phyloP scores from a whole-genome alignment of 306 rosid genomes.

The Vachellia pachyceras region DNA sequence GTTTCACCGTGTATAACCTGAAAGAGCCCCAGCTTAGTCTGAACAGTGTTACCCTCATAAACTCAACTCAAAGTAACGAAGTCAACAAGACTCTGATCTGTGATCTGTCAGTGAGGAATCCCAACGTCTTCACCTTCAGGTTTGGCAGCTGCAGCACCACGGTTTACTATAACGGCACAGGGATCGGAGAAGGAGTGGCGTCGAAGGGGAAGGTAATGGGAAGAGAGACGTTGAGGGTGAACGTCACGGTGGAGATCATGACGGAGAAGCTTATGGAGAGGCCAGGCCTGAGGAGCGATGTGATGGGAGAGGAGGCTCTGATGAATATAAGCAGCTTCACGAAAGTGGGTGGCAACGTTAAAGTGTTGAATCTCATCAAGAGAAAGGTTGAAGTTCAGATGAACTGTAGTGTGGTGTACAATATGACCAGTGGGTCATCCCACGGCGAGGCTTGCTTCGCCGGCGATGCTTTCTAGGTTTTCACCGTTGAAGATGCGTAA shows the following conservation, averaged over 20 bases:
- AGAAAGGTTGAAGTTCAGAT: conserved; percentile 35
- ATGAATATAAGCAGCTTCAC: conserved; percentile 47
- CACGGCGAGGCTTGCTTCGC: conserved; percentile 24
- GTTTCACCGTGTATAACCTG: conserved; percentile 53
- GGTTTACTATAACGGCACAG: conserved; percentile 30
- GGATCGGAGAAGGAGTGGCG: conserved; percentile 25
- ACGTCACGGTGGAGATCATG: conserved; percentile 36
- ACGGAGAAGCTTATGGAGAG: not conserved
- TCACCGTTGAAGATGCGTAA: not conserved
- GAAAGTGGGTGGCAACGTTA: conserved; percentile 38
- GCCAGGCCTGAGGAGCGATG: not conserved
- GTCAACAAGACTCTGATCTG: conserved; percentile 23
- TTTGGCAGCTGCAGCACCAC: conserved; percentile 16
- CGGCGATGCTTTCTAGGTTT: conserved; percentile 30
- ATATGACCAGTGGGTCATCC: not conserved
- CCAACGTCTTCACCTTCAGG: conserved; percentile 42
- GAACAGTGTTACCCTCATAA: conserved; percentile 15
- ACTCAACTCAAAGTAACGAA: not conserved
- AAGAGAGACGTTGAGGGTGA: conserved; percentile 29
- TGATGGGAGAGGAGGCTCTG: conserved; percentile 9
- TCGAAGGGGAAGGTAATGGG: conserved; percentile 42
- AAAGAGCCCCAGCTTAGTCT: conserved; percentile 50
- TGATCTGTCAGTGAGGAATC: conserved; percentile 44
- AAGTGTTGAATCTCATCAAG: conserved; percentile 30
- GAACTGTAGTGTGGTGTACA: conserved; percentile 44